phyloP scores from a whole-genome alignment of 805 yeast genomes.

The Metschnikowia koreensis region DNA sequence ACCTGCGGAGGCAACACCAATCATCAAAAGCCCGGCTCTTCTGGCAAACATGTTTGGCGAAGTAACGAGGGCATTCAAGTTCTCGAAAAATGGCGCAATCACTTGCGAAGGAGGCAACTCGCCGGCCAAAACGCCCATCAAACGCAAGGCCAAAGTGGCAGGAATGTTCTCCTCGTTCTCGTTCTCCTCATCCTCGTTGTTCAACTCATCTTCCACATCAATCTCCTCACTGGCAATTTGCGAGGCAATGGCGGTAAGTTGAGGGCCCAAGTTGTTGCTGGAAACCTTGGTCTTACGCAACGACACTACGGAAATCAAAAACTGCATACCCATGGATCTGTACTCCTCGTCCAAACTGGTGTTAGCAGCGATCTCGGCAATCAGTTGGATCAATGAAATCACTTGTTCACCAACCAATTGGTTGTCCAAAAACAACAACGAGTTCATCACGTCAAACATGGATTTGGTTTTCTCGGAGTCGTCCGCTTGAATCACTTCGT shows the following conservation, averaged over 20 bases:
- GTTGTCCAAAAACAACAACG: conserved; percentile 71
- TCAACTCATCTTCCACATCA: conserved; percentile 74
- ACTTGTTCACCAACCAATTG: conserved; percentile 76
- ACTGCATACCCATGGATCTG: conserved; percentile 80
- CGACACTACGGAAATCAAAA: conserved; percentile 73
- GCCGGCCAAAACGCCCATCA: conserved; percentile 72
- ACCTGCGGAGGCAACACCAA: conserved; percentile 84
- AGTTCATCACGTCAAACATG: conserved; percentile 82
- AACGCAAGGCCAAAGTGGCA: conserved; percentile 70
- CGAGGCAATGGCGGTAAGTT: conserved; percentile 69
- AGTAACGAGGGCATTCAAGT: conserved; percentile 45
- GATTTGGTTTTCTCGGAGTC: conserved; percentile 72
- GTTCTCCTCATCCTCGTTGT: conserved; percentile 82
- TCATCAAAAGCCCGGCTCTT: conserved; percentile 80
- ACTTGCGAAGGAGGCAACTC: conserved; percentile 93
- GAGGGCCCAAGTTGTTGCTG: conserved; percentile 80
- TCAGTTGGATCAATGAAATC: conserved; percentile 63
- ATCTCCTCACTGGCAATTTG: conserved; percentile 72
- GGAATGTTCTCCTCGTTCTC: conserved; percentile 92
- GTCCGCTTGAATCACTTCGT: conserved; percentile 64
- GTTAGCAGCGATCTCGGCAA: conserved; percentile 73
- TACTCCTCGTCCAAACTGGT: conserved; percentile 70
- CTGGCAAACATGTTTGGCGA: conserved; percentile 73
- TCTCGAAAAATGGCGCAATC: conserved; percentile 71
- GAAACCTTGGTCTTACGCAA: conserved; percentile 79